phyloP scores from a whole-genome alignment of 2,329 filamentous ascomycete species.

The Fusarium anthophilum region DNA sequence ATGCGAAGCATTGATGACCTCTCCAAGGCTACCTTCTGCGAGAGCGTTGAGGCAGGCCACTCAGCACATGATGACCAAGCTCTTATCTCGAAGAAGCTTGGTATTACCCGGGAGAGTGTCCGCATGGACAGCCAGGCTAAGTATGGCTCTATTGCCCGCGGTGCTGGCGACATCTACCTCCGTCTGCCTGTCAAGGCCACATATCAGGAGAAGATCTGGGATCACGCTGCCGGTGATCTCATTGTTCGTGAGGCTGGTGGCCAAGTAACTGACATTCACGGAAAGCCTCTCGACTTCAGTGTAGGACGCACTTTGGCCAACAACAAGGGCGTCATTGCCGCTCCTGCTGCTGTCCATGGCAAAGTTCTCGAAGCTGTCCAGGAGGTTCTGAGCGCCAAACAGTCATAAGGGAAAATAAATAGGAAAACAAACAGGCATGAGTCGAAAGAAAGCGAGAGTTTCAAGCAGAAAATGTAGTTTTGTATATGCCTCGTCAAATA shows the following conservation, averaged over 20 bases:
- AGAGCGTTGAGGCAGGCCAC: conserved; percentile 94
- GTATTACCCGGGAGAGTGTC: conserved; percentile 89
- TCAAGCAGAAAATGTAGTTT: conserved; percentile 35
- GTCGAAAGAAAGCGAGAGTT: conserved; percentile 13
- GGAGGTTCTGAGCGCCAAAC: conserved; percentile 69
- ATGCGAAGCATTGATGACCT: conserved; percentile 84
- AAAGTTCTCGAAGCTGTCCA: conserved; percentile 84
- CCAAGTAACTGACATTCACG: conserved; percentile 87
- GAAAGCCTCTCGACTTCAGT: conserved; percentile 86
- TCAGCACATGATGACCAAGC: conserved; percentile 90
- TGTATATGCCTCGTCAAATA: conserved; percentile 46
- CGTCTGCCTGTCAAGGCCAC: conserved; percentile 84
- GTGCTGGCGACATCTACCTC: conserved; percentile 94
- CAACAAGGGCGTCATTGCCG: conserved; percentile 95
- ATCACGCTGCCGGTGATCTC: conserved; percentile 93
- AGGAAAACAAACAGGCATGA: neutral
- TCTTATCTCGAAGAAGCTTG: conserved; percentile 79
- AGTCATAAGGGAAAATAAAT: conserved; percentile 22
- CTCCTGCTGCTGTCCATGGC: conserved; percentile 78
- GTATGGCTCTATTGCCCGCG: conserved; percentile 93
- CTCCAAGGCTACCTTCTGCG: conserved; percentile 88
- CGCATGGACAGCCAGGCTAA: conserved; percentile 99
- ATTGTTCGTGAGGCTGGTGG: conserved; percentile 96
- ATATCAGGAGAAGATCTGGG: conserved; percentile 99
- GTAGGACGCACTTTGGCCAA: conserved; percentile 84